A percentile compares a stretch with the other conserved stretches of the same genome.
These are phyloP conservation scores for Syzygium aqueum DNA, from an alignment of 345 rosid species.

Conservation along the genomic window DNA sequence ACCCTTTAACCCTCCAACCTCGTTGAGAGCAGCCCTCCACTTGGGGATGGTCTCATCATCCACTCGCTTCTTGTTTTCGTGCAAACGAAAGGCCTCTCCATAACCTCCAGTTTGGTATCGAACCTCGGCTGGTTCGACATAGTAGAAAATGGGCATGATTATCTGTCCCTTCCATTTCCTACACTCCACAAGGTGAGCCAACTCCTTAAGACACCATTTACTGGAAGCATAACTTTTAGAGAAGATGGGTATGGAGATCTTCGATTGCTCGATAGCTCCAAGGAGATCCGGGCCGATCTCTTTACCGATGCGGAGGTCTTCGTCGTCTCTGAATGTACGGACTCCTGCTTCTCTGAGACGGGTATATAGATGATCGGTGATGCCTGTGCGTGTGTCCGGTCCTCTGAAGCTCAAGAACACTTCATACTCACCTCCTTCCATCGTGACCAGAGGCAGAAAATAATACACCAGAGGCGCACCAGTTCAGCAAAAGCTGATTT, in stretches of 20 bases:
- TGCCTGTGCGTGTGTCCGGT: background rate
- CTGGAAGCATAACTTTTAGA: background rate
- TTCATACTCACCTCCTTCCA: background rate
- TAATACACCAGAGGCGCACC: background rate
- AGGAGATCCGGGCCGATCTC: background rate
- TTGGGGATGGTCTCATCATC: background rate
- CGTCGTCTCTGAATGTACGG: background rate
- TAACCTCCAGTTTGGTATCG: slow-evolving; percentile 1
- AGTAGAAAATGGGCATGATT: slow-evolving; percentile 4
- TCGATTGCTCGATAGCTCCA: background rate
- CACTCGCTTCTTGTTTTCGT: background rate
- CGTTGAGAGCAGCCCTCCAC: slow-evolving; percentile 1
- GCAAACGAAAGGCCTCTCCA: background rate
- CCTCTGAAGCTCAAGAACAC: background rate
- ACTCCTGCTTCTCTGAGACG: background rate
- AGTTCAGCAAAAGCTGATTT: background rate
- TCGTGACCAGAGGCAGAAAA: background rate
- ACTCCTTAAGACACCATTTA: background rate
- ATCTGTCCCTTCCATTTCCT: background rate
- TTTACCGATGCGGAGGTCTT: background rate
- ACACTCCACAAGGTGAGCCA: slow-evolving; percentile 1
- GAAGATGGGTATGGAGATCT: background rate
- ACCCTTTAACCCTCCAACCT: background rate
- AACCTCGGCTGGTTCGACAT: background rate
- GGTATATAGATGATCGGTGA: background rate